Conservation (phyloP, 495 filamentous ascomycete genomes). For the Immersiella caudata region DNA sequence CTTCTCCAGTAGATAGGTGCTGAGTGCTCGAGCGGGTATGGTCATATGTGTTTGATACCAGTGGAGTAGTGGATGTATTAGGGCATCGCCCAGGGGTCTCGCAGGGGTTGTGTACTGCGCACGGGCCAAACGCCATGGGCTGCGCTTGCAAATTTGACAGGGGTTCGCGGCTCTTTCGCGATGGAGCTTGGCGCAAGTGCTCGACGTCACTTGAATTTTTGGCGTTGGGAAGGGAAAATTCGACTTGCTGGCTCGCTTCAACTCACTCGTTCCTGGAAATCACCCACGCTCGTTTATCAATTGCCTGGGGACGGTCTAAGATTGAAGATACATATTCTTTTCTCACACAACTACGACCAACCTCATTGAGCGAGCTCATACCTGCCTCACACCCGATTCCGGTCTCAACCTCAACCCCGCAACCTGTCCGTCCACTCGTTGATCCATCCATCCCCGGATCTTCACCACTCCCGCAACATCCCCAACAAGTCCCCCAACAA, state of each 20-base stretch:
- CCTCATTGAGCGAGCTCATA: no score
- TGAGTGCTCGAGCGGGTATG: no score
- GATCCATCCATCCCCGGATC: no score
- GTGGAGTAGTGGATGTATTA: not conserved
- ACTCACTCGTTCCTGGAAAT: not conserved
- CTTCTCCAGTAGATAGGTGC: not conserved
- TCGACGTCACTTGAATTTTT: not conserved
- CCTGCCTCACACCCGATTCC: no score
- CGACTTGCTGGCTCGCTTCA: not conserved
- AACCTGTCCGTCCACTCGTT: no score
- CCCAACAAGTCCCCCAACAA: no score
- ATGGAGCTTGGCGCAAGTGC: not conserved
- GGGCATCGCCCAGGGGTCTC: not conserved
- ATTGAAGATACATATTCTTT: no score
- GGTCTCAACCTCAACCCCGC: no score
- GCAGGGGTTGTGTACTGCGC: not conserved
- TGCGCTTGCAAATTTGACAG: not conserved
- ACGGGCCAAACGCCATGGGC: not conserved
- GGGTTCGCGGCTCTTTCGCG: not conserved
- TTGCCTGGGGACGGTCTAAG: no score
- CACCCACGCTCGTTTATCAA: no score
- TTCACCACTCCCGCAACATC: no score
- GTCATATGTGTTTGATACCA: not conserved
- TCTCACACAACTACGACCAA: no score
- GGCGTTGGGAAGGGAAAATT: not conserved